phyloP scores from a whole-genome alignment of 192 early-diverging fungal genomes.

The Podila horticola region DNA sequence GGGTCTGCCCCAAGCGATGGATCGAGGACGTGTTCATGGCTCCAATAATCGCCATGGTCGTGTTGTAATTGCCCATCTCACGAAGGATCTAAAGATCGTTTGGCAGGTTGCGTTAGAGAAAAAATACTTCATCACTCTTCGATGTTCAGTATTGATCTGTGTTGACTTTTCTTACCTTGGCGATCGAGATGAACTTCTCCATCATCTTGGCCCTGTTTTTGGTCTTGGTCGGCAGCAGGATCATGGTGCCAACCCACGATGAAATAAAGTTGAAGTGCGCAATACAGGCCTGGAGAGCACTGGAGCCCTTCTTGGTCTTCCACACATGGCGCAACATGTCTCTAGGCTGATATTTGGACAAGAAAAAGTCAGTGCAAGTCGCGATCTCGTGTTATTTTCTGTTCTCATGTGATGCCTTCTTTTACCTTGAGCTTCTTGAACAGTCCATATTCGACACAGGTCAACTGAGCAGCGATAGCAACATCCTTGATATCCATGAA shows the following conservation, averaged over 20 bases:
- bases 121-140: neutral
- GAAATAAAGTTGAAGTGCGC: slow-evolving; percentile 80
- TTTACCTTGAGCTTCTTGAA: slow-evolving; percentile 72
- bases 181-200: slow-evolving; percentile 76
- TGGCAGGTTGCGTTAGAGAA: neutral
- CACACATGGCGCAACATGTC: slow-evolving; percentile 71
- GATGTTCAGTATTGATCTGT: neutral
- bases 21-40: slow-evolving; percentile 75
- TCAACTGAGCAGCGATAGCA: slow-evolving; percentile 73
- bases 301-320: slow-evolving; percentile 50
- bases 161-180: slow-evolving; percentile 55
- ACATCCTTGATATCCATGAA: slow-evolving; percentile 68
- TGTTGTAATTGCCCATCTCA: slow-evolving; percentile 78
- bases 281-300: slow-evolving; percentile 66
- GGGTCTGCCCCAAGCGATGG: slow-evolving; percentile 70
- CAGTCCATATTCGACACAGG: slow-evolving; percentile 68
- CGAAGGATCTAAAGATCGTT: slow-evolving; percentile 59
- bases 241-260: slow-evolving; percentile 75
- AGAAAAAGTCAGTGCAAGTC: slow-evolving; percentile 7
- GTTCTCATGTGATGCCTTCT: neutral
- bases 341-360: slow-evolving; percentile 56
- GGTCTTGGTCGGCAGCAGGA: slow-evolving; percentile 69
- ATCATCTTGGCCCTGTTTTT: slow-evolving; percentile 71
- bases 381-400: neutral
- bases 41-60: slow-evolving; percentile 78